These are phyloP conservation scores for Dryadomyces quercus-mongolicae DNA, from an alignment of 2,329 filamentous ascomycete genomes.

Conservation along the genomic window DNA sequence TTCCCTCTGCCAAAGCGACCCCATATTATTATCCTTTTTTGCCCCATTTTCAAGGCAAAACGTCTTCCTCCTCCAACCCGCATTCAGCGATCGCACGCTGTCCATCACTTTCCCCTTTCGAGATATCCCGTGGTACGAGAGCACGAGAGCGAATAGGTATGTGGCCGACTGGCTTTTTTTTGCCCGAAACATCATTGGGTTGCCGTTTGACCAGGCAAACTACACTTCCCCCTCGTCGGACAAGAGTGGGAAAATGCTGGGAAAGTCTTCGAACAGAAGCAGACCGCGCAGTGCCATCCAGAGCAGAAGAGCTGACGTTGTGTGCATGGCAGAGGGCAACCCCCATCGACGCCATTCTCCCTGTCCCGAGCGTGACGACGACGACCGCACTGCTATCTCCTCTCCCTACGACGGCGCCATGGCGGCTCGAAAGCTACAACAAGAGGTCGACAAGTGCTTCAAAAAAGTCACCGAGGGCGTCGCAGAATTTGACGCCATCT, in stretches of 20 bases:
- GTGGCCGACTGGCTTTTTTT: background rate
- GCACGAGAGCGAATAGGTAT: background rate
- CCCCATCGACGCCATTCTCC: background rate
- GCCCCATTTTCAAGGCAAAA: background rate
- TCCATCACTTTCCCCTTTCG: background rate
- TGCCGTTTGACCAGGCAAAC: background rate
- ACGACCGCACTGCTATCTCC: background rate
- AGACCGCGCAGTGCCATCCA: background rate
- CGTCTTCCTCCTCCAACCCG: background rate
- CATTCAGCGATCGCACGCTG: background rate
- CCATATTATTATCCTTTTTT: background rate
- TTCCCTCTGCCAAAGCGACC: too few relatives aligned
- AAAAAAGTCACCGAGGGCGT: conserved; percentile 96
- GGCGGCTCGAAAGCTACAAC: conserved; percentile 91
- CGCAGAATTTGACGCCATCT: conserved; percentile 81
- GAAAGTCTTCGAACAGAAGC: too few relatives aligned
- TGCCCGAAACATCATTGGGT: background rate
- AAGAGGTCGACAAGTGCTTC: conserved; percentile 99
- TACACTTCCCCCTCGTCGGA: too few relatives aligned
- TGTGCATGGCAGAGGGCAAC: background rate
- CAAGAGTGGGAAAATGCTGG: too few relatives aligned
- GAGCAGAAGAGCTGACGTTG: background rate
- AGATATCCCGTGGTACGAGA: background rate
- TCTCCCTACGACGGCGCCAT: conserved; percentile 37
- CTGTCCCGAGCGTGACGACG: background rate